Conservation (phyloP, 495 filamentous ascomycete genomes). For the Penicillium nucicola region DNA sequence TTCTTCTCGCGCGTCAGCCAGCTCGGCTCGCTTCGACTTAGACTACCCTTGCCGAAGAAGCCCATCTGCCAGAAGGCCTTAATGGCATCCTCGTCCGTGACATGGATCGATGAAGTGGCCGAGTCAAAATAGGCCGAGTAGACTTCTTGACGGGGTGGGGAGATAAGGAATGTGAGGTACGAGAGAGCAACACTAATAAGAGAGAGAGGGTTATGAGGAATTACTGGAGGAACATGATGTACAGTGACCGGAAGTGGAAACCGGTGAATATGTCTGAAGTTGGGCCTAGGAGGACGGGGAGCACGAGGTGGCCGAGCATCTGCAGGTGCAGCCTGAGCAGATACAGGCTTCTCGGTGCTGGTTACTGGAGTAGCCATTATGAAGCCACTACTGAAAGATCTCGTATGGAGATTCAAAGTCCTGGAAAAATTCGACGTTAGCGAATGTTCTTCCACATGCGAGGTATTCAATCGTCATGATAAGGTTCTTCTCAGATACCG, state of each 20-base stretch:
- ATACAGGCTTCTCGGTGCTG: constrained; percentile 14
- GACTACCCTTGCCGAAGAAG: constrained; percentile 90
- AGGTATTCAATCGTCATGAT: constrained; percentile 6
- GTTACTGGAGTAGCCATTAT: constrained; percentile 15
- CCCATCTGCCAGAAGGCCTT: constrained; percentile 89
- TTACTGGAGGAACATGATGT: constrained; percentile 78
- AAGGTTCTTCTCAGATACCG: constrained; percentile 85
- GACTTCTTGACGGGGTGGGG: constrained; percentile 65
- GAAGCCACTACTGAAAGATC: constrained; percentile 14
- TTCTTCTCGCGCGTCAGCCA: constrained; percentile 85
- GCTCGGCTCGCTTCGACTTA: constrained; percentile 90
- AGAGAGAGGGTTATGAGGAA: constrained; percentile 90
- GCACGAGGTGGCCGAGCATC: constrained; percentile 22
- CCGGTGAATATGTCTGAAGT: constrained; percentile 68
- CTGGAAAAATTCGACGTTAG: constrained; percentile 20
- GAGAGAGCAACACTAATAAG: constrained; percentile 72
- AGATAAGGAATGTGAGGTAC: constrained; percentile 70
- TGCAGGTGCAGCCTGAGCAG: constrained; percentile 8
- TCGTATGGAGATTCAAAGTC: not conserved
- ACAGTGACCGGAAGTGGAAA: constrained; percentile 75
- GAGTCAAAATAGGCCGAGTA: constrained; percentile 74
- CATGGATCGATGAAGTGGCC: constrained; percentile 78
- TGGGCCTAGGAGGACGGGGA: constrained; percentile 57
- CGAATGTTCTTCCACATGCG: constrained; percentile 12
- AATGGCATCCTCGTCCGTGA: constrained; percentile 71